Percentiles rank a stretch among this genome's conserved stretches.
Evolutionary conservation across 257 asterid genomes (phyloP).

Genomic region (Osmanthus fragrans): DNA sequence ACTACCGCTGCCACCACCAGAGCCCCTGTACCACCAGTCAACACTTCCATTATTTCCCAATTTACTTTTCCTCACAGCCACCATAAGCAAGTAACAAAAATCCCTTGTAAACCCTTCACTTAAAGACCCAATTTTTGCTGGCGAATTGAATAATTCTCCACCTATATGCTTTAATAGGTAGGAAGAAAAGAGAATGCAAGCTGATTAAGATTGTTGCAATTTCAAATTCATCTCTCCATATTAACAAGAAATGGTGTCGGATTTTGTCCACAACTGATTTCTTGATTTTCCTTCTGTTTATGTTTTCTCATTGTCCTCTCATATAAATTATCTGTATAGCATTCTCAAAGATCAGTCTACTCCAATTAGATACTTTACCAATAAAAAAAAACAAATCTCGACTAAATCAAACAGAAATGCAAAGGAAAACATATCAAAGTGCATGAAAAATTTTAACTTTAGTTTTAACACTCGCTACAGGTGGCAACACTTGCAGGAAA

Average conservation of each 20-base stretch:
- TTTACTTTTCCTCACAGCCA: neutral
- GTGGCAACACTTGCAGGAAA: constrained; percentile 61
- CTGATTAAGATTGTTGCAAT: neutral
- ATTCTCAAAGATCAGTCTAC: neutral
- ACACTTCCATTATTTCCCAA: constrained; percentile 24
- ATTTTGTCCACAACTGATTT: too few relatives aligned
- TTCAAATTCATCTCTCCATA: neutral
- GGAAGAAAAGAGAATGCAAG: constrained; percentile 27
- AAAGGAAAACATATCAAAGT: neutral
- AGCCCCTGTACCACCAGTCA: constrained; percentile 10
- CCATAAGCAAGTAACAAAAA: constrained; percentile 3
- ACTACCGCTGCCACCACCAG: neutral
- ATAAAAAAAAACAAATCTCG: neutral
- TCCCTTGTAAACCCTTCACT: neutral
- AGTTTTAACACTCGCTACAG: constrained; percentile 45
- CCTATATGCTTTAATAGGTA: neutral
- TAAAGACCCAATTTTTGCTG: neutral
- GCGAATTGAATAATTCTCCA: constrained; percentile 9
- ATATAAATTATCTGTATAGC: neutral
- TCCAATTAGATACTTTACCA: neutral
- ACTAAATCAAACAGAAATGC: neutral
- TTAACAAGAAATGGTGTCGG: neutral
- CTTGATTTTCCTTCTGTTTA: too few relatives aligned
- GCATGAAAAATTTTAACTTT: constrained; percentile 29
- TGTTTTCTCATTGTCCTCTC: too few relatives aligned